These are phyloP conservation scores for Cystofilobasidium capitatum DNA, from an alignment of 768 basidiomycete genomes.

Conservation along the genomic window DNA sequence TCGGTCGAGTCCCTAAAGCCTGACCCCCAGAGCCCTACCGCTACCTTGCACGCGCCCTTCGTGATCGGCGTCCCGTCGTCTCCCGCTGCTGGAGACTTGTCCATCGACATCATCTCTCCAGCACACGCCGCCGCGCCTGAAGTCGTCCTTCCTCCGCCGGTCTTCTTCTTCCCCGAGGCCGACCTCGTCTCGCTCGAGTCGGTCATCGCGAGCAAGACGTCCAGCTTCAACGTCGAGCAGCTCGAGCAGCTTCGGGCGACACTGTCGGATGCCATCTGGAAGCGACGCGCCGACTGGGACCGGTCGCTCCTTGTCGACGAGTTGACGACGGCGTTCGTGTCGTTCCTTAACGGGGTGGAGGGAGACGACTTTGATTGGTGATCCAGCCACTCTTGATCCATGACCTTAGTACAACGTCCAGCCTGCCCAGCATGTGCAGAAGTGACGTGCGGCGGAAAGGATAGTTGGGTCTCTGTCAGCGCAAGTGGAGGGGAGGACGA, in stretches of 20 bases:
- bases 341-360: conserved; percentile 53
- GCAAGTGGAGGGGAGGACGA: no score
- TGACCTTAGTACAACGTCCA: no score
- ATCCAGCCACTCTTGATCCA: no score
- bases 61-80: background rate
- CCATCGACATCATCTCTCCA: background rate
- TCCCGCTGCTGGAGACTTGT: background rate
- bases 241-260: conserved; percentile 87
- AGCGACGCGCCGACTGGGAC: conserved; percentile 72
- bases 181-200: conserved; percentile 47
- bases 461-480: no score
- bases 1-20: background rate
- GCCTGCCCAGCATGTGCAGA: no score
- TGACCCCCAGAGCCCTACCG: background rate
- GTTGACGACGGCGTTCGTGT: conserved; percentile 29
- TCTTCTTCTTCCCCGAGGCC: conserved; percentile 57
- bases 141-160: conserved; percentile 43
- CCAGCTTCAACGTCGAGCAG: conserved; percentile 65
- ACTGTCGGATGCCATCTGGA: conserved; percentile 72
- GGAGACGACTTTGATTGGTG: conserved; percentile 11
- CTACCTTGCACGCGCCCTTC: background rate
- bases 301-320: conserved; percentile 50
- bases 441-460: no score
- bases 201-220: conserved; percentile 50
- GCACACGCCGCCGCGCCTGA: background rate